Conservation (phyloP, 2,329 filamentous ascomycete genomes). For the Talaromyces islandicus region DNA sequence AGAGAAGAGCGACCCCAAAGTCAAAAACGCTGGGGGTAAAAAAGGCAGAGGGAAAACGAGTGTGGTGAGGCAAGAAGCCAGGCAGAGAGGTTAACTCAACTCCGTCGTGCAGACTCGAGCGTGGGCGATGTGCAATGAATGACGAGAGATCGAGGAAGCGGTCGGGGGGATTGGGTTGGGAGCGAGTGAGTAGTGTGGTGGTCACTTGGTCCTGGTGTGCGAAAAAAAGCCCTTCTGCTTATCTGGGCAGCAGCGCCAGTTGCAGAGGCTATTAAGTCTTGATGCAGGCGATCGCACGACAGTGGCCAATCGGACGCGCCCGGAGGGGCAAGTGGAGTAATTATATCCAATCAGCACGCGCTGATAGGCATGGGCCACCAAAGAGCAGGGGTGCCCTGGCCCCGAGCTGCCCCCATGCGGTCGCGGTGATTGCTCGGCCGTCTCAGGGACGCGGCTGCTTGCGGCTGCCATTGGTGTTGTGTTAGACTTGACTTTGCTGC, state of each 20-base stretch:
- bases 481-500: not conserved
- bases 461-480: constrained; percentile 8
- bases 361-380: not conserved
- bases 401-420: not conserved
- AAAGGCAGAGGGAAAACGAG: not conserved
- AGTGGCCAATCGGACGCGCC: not conserved
- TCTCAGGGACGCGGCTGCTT: constrained; percentile 5
- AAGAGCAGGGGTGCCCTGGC: not conserved
- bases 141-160: not conserved
- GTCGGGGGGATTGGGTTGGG: not conserved
- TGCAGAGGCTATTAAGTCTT: not conserved
- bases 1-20: not conserved
- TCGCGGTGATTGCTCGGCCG: not conserved
- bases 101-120: not conserved
- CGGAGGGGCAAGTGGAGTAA: not conserved
- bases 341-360: not conserved
- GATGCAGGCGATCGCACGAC: not conserved
- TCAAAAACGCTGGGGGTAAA: not conserved
- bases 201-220: too few species aligned
- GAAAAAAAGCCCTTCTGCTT: not conserved
- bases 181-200: too few species aligned
- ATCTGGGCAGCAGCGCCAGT: not conserved
- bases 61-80: not conserved
- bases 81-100: not conserved
- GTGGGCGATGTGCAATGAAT: not conserved